These are phyloP conservation scores for Ustilago hordei DNA, from an alignment of 1,284 basidiomycete genomes.

Conservation along the genomic window DNA sequence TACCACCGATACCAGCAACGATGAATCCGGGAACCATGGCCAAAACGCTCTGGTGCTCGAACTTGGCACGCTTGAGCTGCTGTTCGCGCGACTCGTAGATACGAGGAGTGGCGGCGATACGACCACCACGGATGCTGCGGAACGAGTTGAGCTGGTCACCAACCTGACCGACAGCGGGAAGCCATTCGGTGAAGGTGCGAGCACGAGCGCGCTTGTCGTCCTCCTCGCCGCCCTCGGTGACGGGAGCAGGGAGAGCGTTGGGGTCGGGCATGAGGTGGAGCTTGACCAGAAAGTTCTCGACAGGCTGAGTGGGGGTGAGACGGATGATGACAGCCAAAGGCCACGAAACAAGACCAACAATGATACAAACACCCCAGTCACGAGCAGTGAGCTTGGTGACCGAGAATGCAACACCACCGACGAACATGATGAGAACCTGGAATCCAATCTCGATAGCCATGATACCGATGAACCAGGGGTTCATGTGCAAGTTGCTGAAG, in stretches of 20 bases:
- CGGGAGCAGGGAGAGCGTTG: slow-evolving; percentile 76
- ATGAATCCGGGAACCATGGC: slow-evolving; percentile 68
- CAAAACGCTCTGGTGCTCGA: slow-evolving; percentile 80
- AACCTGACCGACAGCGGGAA: slow-evolving; percentile 76
- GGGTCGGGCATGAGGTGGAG: slow-evolving; percentile 78
- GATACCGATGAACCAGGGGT: slow-evolving; percentile 88
- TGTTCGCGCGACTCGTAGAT: slow-evolving; percentile 64
- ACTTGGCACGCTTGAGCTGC: slow-evolving; percentile 65
- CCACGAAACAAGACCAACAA: slow-evolving; percentile 85
- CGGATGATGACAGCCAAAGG: slow-evolving; percentile 88
- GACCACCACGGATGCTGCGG: slow-evolving; percentile 74
- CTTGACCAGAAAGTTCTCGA: slow-evolving; percentile 79
- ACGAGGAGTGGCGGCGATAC: slow-evolving; percentile 75
- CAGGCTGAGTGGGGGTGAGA: slow-evolving; percentile 82
- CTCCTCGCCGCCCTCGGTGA: slow-evolving; percentile 26
- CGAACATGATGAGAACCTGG: slow-evolving; percentile 89
- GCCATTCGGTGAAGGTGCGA: slow-evolving; percentile 76
- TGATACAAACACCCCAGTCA: slow-evolving; percentile 93
- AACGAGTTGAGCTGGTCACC: slow-evolving; percentile 59
- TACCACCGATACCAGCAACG: slow-evolving; percentile 60
- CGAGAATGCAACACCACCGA: slow-evolving; percentile 91
- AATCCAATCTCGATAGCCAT: slow-evolving; percentile 85
- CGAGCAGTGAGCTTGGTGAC: slow-evolving; percentile 81
- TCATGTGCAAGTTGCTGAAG: slow-evolving; percentile 83
- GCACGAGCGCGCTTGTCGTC: slow-evolving; percentile 72